These are phyloP conservation scores for Penicillium psychrosexuale DNA, from an alignment of 2,329 filamentous ascomycete genomes.

Conservation along the genomic window DNA sequence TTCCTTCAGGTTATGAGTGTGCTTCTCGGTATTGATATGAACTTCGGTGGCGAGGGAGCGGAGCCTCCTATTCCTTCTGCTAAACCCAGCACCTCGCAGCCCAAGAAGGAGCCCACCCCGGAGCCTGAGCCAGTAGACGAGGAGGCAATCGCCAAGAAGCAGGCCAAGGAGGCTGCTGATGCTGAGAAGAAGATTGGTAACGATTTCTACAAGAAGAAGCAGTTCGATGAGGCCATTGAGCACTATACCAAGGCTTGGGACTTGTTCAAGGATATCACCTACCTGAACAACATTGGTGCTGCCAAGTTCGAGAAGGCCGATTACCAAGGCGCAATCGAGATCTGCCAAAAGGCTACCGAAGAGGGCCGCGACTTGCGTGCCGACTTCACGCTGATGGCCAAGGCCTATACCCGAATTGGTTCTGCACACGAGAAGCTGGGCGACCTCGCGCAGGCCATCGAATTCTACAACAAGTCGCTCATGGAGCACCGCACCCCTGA, in stretches of 20 bases:
- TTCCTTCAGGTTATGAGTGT: slow-evolving; percentile 95
- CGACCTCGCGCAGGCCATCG: slow-evolving; percentile 73
- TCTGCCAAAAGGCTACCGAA: slow-evolving; percentile 82
- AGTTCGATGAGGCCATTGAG: slow-evolving; percentile 90
- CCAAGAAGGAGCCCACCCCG: slow-evolving; percentile 58
- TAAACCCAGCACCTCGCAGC: slow-evolving; percentile 46
- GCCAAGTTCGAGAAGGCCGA: slow-evolving; percentile 96
- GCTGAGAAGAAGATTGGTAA: slow-evolving; percentile 93
- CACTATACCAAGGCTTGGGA: slow-evolving; percentile 98
- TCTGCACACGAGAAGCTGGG: slow-evolving; percentile 88
- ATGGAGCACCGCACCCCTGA: slow-evolving; percentile 97
- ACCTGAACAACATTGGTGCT: slow-evolving; percentile 92
- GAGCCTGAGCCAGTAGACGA: slow-evolving; percentile 74
- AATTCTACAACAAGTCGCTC: slow-evolving; percentile 88
- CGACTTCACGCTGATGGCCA: slow-evolving; percentile 97
- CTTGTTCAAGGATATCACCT: slow-evolving; percentile 90
- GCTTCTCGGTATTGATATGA: slow-evolving; percentile 89
- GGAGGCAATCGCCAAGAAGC: slow-evolving; percentile 76
- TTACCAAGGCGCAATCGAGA: slow-evolving; percentile 79
- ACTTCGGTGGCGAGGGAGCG: slow-evolving; percentile 55
- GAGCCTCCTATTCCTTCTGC: slow-evolving; percentile 69
- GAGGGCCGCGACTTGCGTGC: slow-evolving; percentile 86
- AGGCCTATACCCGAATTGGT: slow-evolving; percentile 92
- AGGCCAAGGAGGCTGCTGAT: slow-evolving; percentile 89
- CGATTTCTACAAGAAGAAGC: slow-evolving; percentile 95